Conservation (phyloP, 768 basidiomycete genomes). For the Mycena latifolia region DNA sequence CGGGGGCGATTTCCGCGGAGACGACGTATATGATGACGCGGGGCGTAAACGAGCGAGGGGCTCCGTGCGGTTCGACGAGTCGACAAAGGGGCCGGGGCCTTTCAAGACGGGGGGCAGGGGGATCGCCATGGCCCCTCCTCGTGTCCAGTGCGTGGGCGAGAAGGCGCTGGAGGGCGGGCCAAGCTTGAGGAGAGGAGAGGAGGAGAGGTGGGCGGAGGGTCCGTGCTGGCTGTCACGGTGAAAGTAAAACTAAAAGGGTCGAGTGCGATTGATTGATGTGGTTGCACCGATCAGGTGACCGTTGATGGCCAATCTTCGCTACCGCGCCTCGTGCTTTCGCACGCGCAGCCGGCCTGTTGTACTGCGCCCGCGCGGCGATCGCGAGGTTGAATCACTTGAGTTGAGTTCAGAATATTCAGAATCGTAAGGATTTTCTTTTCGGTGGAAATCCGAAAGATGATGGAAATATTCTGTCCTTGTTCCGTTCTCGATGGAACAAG, state of each 20-base stretch:
- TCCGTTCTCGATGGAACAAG: no score
- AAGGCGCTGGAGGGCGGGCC: no score
- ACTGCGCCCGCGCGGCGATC: no score
- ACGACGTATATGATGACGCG: not conserved
- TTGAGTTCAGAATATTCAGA: no score
- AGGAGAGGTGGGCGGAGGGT: no score
- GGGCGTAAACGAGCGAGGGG: constrained; percentile 24
- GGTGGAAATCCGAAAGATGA: no score
- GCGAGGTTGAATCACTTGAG: no score
- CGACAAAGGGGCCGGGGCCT: constrained; percentile 9
- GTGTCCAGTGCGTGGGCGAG: not conserved
- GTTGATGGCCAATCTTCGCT: no score
- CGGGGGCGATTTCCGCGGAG: constrained; percentile 24
- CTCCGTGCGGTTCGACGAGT: constrained; percentile 20
- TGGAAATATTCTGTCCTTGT: no score
- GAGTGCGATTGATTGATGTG: not conserved
- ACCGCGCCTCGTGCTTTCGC: constrained; percentile 19
- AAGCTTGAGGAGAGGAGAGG: no score
- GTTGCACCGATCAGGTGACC: constrained; percentile 25
- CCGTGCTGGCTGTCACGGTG: not conserved
- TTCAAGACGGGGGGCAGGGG: not conserved
- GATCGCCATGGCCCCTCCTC: not conserved
- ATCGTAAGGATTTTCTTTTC: no score
- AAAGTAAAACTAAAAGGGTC: no score
- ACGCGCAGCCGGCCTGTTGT: not conserved